Base-by-base conservation (phyloP, 768 basidiomycete species). In the Mycena albidolilacea region DNA sequence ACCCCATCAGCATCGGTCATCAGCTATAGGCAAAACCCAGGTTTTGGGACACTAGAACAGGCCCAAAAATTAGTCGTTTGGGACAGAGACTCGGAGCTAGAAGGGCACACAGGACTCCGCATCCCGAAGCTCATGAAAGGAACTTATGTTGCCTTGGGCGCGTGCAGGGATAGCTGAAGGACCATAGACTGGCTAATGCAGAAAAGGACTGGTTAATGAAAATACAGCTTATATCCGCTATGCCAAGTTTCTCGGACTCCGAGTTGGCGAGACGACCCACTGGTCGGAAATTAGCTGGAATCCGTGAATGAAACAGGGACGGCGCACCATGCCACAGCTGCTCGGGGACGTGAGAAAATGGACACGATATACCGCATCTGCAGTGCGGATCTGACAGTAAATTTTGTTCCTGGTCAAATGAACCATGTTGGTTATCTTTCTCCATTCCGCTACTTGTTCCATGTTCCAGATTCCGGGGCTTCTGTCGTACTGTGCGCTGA, bases 391-490 rank as follows among this genome's bases (percentile, higher is more conserved):
- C 82, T 90, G 90, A 57, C 79, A 77, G 58, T 86, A 87, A 21
- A 89, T 86, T 35, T 80, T 73, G 8, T 84, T 82, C 9, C 86
- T 87, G 46, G 83, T 85, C 9, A 78, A 76, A 74, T 90, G 88
- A 9, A 90, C 86, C 1, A 82, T 83, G 60, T 87, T 86, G 0
- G 82, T 85, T 61, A 90, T 80, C 59, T 81, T 84, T 71, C 83
- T 87, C 87, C 88, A 89, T 5, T 78, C 87, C 19, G 75, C 73
- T 11, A 86, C 80, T 70, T 88, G 87, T 41, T 85, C 83, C 11
- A 81, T 73, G 70, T 78, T 85, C 86, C 87, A 88, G 37, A 88
- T 84, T 6, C 88, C 88, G 15, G 87, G 87, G 1, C 84, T 84
- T 73, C 83, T 77, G 8, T 80, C 82, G 84, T 85, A 87, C 74